phyloP scores from a whole-genome alignment of 768 basidiomycete species.

The Zangia roseola region DNA sequence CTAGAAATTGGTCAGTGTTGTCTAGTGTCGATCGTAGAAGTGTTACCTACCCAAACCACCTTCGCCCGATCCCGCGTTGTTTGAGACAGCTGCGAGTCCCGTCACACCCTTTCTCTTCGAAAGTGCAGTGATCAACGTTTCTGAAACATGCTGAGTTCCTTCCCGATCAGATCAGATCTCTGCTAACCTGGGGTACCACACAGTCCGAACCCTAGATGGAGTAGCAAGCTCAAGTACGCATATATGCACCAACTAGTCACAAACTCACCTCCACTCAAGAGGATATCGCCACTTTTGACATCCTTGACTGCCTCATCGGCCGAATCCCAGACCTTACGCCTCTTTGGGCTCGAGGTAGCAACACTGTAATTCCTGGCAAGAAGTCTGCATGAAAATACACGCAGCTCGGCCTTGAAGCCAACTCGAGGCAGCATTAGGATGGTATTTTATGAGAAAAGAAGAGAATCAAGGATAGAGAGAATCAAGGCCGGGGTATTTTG shows the following conservation, averaged over 20 bases:
- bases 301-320: conserved; percentile 81
- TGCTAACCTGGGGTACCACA: conserved; percentile 77
- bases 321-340: conserved; percentile 68
- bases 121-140: conserved; percentile 77
- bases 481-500: background rate
- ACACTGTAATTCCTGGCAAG: conserved; percentile 5
- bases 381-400: conserved; percentile 2
- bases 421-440: conserved; percentile 6
- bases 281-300: conserved; percentile 70
- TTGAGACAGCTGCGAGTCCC: conserved; percentile 77
- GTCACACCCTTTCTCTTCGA: conserved; percentile 66
- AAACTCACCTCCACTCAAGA: conserved; percentile 75
- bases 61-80: conserved; percentile 74
- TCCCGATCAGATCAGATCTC: background rate
- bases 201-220: conserved; percentile 72
- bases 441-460: background rate
- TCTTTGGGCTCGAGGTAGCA: conserved; percentile 15
- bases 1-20: conserved; percentile 35
- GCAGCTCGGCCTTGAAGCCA: conserved; percentile 4
- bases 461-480: background rate
- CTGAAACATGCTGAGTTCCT: conserved; percentile 34
- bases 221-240: background rate
- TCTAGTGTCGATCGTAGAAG: background rate
- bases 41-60: conserved; percentile 58
- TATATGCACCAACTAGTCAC: conserved; percentile 21